Base-by-base conservation (phyloP, 192 early-diverging fungal species). In the Podila horticola region DNA sequence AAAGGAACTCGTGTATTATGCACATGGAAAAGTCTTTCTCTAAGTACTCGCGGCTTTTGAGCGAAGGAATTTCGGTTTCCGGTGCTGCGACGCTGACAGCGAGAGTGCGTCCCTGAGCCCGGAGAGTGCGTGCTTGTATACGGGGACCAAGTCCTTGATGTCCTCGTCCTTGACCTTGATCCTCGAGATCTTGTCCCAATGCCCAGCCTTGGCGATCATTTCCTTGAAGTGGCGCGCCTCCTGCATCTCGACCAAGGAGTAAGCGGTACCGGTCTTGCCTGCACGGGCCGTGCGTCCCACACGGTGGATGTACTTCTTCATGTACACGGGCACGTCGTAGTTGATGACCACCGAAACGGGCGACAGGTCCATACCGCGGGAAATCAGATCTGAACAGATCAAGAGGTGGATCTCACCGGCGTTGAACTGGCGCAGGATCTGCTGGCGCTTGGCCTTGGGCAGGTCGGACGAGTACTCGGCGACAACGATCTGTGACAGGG, bases 221-320 rank as follows among this genome's bases (percentile, higher is more conserved):
- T 89, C 84, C 62, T 91, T 93, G 68, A 95, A 95, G 66, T 93
- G 87, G 33, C 86, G 77, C 5, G 86, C 90, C 69, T 94, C 92
- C 71, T 92, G 85, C 57, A 75, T 82, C 41, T 90, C 94, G 3
- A 94, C 89, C 34, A 95, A 69, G 4, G 93, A 93, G 62, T 92
- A 94, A 0, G 94, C 94, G 8, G 84, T 75, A 30, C 97, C 97
- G n/a, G 89, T 83, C 28, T 93, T 84, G 10, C 95, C 97, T 8
- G 97, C 96, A 71, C 97, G 90, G 15, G 95, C 97, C 3, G 95
- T 96, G 67, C 97, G 88, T 7, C 97, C 97, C 0, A 96, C 93
- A 66, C 97, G 90, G 71, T 98, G 97, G n/a, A 96, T 89, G 71
- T 97, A 98, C 77, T 92, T 91, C 68, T 91, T 89, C 88, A 94